Evolutionary conservation across 2,329 filamentous ascomycete species (phyloP).

Genomic region (Plectosphaerella plurivora): DNA sequence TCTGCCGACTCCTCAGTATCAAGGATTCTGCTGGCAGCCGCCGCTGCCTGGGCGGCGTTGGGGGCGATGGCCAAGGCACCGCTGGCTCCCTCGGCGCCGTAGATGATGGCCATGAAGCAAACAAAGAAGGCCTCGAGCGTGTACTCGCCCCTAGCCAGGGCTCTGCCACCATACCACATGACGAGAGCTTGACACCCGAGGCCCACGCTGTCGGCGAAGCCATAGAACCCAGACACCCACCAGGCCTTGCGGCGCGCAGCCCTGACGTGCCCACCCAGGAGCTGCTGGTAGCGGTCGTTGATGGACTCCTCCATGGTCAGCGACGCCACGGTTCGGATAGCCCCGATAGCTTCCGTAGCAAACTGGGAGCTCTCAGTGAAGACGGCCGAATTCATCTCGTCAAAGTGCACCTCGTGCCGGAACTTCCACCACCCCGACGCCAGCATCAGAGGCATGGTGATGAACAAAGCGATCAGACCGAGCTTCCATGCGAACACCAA

Average conservation of each 20-base stretch:
- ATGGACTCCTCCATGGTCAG: conserved; percentile 58
- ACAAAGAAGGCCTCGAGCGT: conserved; percentile 45
- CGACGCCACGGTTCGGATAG: conserved; percentile 58
- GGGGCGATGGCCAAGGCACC: conserved; percentile 3
- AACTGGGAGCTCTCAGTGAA: conserved; percentile 60
- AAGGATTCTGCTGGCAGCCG: conserved; percentile 3
- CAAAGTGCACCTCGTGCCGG: conserved; percentile 48
- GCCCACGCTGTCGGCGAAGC: conserved; percentile 30
- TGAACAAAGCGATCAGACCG: conserved; percentile 28
- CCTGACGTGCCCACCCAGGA: conserved; percentile 28
- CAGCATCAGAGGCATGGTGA: conserved; percentile 27
- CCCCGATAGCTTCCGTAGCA: conserved; percentile 57
- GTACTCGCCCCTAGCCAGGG: conserved; percentile 22
- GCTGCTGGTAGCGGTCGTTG: conserved; percentile 27
- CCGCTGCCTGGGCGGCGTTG: conserved; percentile 4
- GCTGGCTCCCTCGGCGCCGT: conserved; percentile 43
- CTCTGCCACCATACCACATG: conserved; percentile 43
- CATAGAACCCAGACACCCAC: conserved; percentile 26
- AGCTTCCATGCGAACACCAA: conserved; percentile 31
- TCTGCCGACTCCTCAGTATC: conserved; percentile 1
- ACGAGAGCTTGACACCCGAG: conserved; percentile 42
- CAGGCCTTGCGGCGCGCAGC: conserved; percentile 23
- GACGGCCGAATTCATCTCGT: conserved; percentile 51
- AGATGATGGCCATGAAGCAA: conserved; percentile 46
- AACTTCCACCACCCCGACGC: conserved; percentile 31